Evolutionary conservation across 805 yeast species (phyloP).

Genomic region (Jamesozyma hellenica): DNA sequence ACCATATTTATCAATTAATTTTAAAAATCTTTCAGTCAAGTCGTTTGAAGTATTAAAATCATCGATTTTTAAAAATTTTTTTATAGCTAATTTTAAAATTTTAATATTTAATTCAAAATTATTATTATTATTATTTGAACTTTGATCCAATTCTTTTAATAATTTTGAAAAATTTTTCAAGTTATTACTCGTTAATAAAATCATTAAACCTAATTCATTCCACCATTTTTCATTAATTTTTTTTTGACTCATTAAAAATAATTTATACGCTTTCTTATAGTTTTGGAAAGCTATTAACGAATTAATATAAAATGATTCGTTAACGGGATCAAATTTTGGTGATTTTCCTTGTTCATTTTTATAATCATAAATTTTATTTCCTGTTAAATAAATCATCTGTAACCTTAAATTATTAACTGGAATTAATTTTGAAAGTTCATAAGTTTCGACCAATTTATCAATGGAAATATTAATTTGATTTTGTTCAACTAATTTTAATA

Average conservation of each 20-base stretch:
- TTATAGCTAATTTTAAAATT: slow-evolving; percentile 29
- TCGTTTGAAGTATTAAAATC: slow-evolving; percentile 18
- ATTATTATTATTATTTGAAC: slow-evolving; percentile 12
- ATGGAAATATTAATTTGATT: slow-evolving; percentile 14
- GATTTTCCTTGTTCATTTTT: slow-evolving; percentile 23
- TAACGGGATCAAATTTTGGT: slow-evolving; percentile 38
- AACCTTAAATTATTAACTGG: slow-evolving; percentile 26
- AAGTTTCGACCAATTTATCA: slow-evolving; percentile 30
- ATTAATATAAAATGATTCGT: slow-evolving; percentile 42
- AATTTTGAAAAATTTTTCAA: slow-evolving; percentile 31
- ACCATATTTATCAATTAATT: slow-evolving; percentile 23
- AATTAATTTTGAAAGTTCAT: slow-evolving; percentile 34
- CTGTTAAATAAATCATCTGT: slow-evolving; percentile 32
- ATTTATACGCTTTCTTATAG: slow-evolving; percentile 29
- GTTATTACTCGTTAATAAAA: slow-evolving; percentile 30
- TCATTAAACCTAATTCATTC: slow-evolving; percentile 40
- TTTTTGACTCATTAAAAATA: slow-evolving; percentile 30
- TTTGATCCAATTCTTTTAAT: slow-evolving; percentile 21
- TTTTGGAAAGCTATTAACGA: slow-evolving; percentile 31
- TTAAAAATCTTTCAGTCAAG: slow-evolving; percentile 27
- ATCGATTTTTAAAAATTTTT: slow-evolving; percentile 24
- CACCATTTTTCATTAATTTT: slow-evolving; percentile 41
- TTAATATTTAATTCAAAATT: slow-evolving; percentile 31
- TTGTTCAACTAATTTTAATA: slow-evolving; percentile 15
- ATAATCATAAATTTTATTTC: slow-evolving; percentile 34